Conservation (phyloP, 1,284 basidiomycete species). For the Lentinula novae-zelandiae region DNA sequence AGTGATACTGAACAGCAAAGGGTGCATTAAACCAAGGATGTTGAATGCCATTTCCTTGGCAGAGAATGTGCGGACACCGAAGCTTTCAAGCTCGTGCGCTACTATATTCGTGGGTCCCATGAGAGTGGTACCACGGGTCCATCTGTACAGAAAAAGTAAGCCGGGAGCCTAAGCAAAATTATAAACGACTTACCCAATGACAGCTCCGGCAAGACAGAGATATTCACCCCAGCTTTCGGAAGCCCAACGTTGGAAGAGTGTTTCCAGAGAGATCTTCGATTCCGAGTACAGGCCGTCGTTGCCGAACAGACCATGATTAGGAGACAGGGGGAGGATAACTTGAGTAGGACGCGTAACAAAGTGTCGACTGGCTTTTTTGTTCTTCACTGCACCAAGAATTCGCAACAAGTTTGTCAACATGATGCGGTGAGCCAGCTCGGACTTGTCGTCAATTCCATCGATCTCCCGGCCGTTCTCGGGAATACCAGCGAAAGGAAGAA, state of each 20-base stretch:
- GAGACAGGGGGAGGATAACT: slow-evolving; percentile 94
- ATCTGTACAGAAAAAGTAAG: slow-evolving; percentile 41
- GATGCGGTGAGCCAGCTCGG: slow-evolving; percentile 96
- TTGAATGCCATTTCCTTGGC: slow-evolving; percentile 99
- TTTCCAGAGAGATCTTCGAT: slow-evolving; percentile 97
- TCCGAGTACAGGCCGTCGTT: slow-evolving; percentile 98
- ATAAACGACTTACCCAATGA: slow-evolving; percentile 76
- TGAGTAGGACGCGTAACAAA: slow-evolving; percentile 98
- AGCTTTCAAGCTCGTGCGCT: slow-evolving; percentile 90
- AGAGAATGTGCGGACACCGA: slow-evolving; percentile 96
- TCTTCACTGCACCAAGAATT: slow-evolving; percentile 94
- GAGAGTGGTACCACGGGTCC: slow-evolving; percentile 97
- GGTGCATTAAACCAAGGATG: slow-evolving; percentile 98
- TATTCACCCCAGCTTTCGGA: slow-evolving; percentile 99
- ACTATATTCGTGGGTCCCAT: slow-evolving; percentile 97
- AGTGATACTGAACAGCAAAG: slow-evolving; percentile 99
- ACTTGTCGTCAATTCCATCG: slow-evolving; percentile 94
- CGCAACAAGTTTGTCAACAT: slow-evolving; percentile 95
- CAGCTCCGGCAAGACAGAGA: slow-evolving; percentile 94
- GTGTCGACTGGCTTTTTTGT: slow-evolving; percentile 93
- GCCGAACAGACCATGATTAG: slow-evolving; percentile 97
- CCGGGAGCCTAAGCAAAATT: background rate
- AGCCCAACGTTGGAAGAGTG: slow-evolving; percentile 95
- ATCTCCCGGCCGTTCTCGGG: slow-evolving; percentile 99
- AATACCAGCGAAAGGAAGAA: slow-evolving; percentile 96